Conservation (phyloP, 1,284 basidiomycete genomes). For the Vanrija humicola region DNA sequence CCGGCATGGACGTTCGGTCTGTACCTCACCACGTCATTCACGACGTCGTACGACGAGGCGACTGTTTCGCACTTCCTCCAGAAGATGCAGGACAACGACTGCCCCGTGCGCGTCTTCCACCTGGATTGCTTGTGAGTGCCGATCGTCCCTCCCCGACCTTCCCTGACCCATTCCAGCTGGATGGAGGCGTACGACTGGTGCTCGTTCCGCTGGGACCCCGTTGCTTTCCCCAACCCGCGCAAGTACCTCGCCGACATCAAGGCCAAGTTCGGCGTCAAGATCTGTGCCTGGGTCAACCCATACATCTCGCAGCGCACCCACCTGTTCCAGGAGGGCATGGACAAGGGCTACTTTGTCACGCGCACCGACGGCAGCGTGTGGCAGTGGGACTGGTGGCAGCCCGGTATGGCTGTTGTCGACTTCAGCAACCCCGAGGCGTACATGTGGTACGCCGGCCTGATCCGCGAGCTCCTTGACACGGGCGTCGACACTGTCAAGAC, state of each 20-base stretch:
- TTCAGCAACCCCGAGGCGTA: slow-evolving; percentile 65
- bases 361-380: slow-evolving; percentile 64
- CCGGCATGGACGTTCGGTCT: slow-evolving; percentile 70
- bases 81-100: slow-evolving; percentile 64
- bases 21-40: slow-evolving; percentile 71
- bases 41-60: slow-evolving; percentile 62
- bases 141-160: slow-evolving; percentile 35
- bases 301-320: slow-evolving; percentile 58
- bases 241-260: slow-evolving; percentile 65
- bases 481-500: slow-evolving; percentile 63
- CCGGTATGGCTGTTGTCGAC: slow-evolving; percentile 59
- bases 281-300: slow-evolving; percentile 63
- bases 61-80: slow-evolving; percentile 66
- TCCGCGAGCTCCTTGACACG: slow-evolving; percentile 60
- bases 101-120: slow-evolving; percentile 70
- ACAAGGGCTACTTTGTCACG: slow-evolving; percentile 66
- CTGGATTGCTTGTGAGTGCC: slow-evolving; percentile 73
- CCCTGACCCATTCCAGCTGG: slow-evolving; percentile 48
- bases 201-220: slow-evolving; percentile 70
- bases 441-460: slow-evolving; percentile 63
- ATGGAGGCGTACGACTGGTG: slow-evolving; percentile 78
- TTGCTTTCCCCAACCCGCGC: slow-evolving; percentile 67
- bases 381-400: slow-evolving; percentile 54
- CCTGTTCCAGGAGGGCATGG: slow-evolving; percentile 64
- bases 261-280: slow-evolving; percentile 62